Evolutionary conservation across 2,329 filamentous ascomycete species (phyloP).

Genomic region (Fusarium nelsonii): DNA sequence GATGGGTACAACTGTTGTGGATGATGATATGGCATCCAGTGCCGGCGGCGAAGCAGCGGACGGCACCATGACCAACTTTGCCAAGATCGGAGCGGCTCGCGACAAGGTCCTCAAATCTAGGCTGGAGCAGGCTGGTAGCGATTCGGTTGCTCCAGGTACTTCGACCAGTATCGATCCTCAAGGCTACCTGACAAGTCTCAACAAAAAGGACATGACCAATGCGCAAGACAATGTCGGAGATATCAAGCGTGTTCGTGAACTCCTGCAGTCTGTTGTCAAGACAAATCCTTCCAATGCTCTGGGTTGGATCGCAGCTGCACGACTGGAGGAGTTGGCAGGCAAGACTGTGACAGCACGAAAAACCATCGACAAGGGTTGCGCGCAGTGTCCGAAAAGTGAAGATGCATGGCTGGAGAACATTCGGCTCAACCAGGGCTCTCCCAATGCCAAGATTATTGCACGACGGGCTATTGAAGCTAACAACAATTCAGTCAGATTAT

Average conservation of each 20-base stretch:
- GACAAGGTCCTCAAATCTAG: constrained; percentile 97
- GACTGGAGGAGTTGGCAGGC: constrained; percentile 91
- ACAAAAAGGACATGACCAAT: constrained; percentile 82
- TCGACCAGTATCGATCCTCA: constrained; percentile 94
- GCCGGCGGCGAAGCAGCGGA: constrained; percentile 66
- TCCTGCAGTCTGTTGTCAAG: constrained; percentile 97
- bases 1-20: constrained; percentile 87
- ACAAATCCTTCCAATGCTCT: constrained; percentile 95
- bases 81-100: constrained; percentile 94
- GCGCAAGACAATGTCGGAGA: constrained; percentile 90
- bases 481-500: constrained; percentile 86
- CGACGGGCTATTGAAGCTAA: constrained; percentile 94
- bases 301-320: constrained; percentile 94
- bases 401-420: constrained; percentile 98
- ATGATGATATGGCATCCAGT: constrained; percentile 72
- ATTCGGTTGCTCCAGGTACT: constrained; percentile 77
- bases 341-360: constrained; percentile 91
- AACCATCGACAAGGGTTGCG: constrained; percentile 87
- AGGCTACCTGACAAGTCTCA: constrained; percentile 93
- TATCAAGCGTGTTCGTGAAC: constrained; percentile 90
- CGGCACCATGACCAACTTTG: constrained; percentile 97
- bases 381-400: constrained; percentile 92
- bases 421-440: constrained; percentile 82
- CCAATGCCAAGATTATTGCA: constrained; percentile 96
- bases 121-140: constrained; percentile 84